A percentile compares a stretch with the other conserved stretches of the same genome.
These are phyloP conservation scores for Colletotrichum camelliae DNA, from an alignment of 2,329 filamentous ascomycete genomes.

Conservation along the genomic window DNA sequence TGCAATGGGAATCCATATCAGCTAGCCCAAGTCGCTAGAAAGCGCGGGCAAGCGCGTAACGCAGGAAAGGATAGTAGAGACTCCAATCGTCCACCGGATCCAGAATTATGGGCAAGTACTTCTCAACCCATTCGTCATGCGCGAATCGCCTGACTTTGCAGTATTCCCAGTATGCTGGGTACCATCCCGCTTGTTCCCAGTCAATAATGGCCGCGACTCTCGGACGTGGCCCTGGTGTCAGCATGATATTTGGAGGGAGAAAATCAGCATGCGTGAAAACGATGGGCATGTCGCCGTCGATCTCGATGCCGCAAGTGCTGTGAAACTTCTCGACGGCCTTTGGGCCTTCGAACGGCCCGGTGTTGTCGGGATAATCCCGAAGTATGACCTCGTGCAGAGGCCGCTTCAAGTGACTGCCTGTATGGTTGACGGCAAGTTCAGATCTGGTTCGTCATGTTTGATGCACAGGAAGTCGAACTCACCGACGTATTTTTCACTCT, in stretches of 20 bases:
- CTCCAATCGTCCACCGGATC: neutral
- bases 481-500: neutral
- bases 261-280: neutral
- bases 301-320: neutral
- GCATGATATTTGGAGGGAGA: neutral
- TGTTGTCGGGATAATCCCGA: neutral
- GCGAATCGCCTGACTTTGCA: neutral
- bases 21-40: neutral
- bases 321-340: neutral
- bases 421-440: neutral
- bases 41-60: neutral
- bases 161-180: neutral
- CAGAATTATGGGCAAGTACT: neutral
- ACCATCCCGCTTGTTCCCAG: neutral
- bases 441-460: neutral
- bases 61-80: rapidly evolving
- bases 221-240: neutral
- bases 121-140: neutral
- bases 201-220: neutral
- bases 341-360: neutral
- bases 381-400: neutral
- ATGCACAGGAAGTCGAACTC: neutral
- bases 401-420: neutral
- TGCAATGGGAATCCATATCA: neutral
- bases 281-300: neutral